phyloP scores from a whole-genome alignment of 495 filamentous ascomycete genomes.

The Stereocaulon alpinum region DNA sequence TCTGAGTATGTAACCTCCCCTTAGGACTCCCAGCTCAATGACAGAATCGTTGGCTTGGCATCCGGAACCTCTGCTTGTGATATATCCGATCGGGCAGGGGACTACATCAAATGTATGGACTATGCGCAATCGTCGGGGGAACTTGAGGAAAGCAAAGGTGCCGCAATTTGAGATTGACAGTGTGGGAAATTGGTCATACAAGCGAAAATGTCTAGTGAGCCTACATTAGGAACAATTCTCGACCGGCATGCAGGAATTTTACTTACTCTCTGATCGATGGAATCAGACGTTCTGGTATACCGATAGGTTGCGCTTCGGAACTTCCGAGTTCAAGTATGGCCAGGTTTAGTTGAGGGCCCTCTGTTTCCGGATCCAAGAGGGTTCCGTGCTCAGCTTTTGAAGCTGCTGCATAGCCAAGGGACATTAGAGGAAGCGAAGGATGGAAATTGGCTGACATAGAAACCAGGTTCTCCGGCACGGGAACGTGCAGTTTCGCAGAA shows the following conservation, averaged over 20 bases:
- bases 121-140: background rate
- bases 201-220: background rate
- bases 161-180: background rate
- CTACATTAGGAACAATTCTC: background rate
- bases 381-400: background rate
- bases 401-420: background rate
- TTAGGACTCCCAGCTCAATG: background rate
- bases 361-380: no score
- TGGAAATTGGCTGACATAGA: background rate
- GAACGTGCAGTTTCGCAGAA: background rate
- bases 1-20: background rate
- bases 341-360: background rate
- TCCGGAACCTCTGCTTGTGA: background rate
- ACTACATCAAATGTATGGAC: background rate
- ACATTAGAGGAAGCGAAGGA: background rate
- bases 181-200: background rate
- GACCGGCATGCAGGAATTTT: background rate
- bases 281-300: background rate
- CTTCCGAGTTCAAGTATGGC: background rate
- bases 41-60: background rate
- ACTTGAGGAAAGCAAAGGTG: background rate
- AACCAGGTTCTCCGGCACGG: background rate
- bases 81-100: background rate
- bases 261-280: background rate
- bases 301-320: background rate